Base-by-base conservation (phyloP, 2,329 filamentous ascomycete genomes). In the Penicillium sp. region DNA sequence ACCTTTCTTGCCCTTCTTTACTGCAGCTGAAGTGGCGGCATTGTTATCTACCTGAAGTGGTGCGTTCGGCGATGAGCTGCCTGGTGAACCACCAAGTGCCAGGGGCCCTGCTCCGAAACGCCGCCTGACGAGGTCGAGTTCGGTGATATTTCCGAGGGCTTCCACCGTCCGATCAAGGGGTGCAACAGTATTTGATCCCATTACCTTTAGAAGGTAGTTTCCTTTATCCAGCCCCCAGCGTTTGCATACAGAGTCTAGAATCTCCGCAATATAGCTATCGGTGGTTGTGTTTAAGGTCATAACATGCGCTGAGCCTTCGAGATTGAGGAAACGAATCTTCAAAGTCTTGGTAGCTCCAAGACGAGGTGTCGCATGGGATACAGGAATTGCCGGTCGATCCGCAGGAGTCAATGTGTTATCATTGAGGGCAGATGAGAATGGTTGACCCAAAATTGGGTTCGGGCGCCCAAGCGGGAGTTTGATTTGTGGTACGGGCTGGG, bases 241-340 rank as follows among this genome's bases (percentile, higher is more conserved):
- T 55, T 83, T 82, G 71, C 85, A 87, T 1, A 84, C 82, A 40
- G 81, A 79, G 60, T 87, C 84, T 57, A 88, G 80, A 47, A 88
- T 79, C 67, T 88, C 85, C n/a, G 84, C 85, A 55, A 88, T 84
- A 65, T 88, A 88, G 44, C 83, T 86, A 63, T 87, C 85, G 1
- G 83, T 84, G 3, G 84, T 85, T 27, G 83, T 84, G 50, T 81
- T 80, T 49, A 85, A 73, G 2, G 79, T 80, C 53, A 80, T 81
- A 22, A 77, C 77, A 59, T 79, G 81, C 6, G 73, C 73, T 27
- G 82, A 80, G 61, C 82, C 82, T 54, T 86, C 81, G 4, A 83
- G 74, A 63, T 86, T 83, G 18, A 83, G 81, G 67, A 83, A 86
- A 49, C 85, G 81, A 47, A 88, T 79, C 20, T 79, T 82, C 42